Percentiles rank a stretch among this genome's conserved stretches.
These are phyloP conservation scores for Agrocybe praecox DNA, from an alignment of 768 basidiomycete species.

Conservation along the genomic window DNA sequence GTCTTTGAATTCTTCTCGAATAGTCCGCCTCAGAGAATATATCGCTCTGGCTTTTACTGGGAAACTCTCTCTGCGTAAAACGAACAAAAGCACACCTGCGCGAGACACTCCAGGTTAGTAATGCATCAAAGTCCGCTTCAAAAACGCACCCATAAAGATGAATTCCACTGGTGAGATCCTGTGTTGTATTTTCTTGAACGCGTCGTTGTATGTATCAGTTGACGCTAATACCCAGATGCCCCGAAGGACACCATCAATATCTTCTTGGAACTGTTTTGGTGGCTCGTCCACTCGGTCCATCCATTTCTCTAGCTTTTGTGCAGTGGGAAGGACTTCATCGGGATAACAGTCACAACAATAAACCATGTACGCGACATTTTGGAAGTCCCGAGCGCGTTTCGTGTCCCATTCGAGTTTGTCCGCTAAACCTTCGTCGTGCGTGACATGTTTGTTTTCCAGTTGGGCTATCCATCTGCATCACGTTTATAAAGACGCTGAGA, in stretches of 20 bases:
- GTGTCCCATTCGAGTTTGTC: slow-evolving; percentile 62
- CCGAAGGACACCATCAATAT: slow-evolving; percentile 55
- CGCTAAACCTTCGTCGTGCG: slow-evolving; percentile 60
- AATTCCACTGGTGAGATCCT: slow-evolving; percentile 77
- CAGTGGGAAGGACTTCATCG: slow-evolving; percentile 52
- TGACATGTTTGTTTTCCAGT: slow-evolving; percentile 59
- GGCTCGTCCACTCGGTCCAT: slow-evolving; percentile 45
- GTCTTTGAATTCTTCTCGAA: slow-evolving; percentile 62
- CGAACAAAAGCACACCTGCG: slow-evolving; percentile 67
- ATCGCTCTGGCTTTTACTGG: slow-evolving; percentile 58
- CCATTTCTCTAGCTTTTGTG: slow-evolving; percentile 60
- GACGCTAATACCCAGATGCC: slow-evolving; percentile 58
- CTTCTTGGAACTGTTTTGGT: slow-evolving; percentile 46
- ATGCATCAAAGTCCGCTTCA: background rate
- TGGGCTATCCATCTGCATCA: slow-evolving; percentile 55
- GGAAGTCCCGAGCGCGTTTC: slow-evolving; percentile 75
- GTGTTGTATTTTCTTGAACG: slow-evolving; percentile 55
- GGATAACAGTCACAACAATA: slow-evolving; percentile 64
- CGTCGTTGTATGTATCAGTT: slow-evolving; percentile 38
- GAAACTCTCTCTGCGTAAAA: slow-evolving; percentile 45
- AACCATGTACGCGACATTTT: slow-evolving; percentile 69
- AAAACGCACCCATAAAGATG: slow-evolving; percentile 71
- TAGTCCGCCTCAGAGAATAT: slow-evolving; percentile 52
- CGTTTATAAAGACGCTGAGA: slow-evolving; percentile 3
- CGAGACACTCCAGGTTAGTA: background rate